phyloP scores from a whole-genome alignment of 2,329 filamentous ascomycete genomes.

The Trichoderma asperellum region DNA sequence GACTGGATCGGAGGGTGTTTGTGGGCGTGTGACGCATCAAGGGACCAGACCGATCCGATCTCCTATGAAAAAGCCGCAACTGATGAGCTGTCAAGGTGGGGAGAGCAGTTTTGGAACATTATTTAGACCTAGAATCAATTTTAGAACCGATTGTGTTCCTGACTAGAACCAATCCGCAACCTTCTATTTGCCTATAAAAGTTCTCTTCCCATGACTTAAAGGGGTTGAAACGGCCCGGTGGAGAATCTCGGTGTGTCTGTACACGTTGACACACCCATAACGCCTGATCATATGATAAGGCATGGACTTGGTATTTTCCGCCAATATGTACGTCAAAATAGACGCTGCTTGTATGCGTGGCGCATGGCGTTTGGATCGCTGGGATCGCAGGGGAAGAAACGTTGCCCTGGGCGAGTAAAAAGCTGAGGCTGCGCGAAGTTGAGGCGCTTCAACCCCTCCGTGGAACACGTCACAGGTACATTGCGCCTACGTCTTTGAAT shows the following conservation, averaged over 20 bases:
- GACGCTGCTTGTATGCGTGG: slow-evolving; percentile 11
- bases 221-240: slow-evolving; percentile 9
- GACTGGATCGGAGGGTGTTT: slow-evolving; percentile 3
- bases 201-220: not conserved
- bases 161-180: slow-evolving; percentile 23
- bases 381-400: slow-evolving; percentile 18
- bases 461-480: slow-evolving; percentile 27
- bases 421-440: slow-evolving; percentile 32
- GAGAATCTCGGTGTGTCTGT: not conserved
- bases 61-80: slow-evolving; percentile 21
- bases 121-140: slow-evolving; percentile 22
- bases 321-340: not conserved
- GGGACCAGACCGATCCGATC: slow-evolving; percentile 13
- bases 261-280: slow-evolving; percentile 11
- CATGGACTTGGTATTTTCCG: not conserved
- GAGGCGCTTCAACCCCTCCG: slow-evolving; percentile 22
- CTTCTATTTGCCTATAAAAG: not conserved
- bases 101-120: slow-evolving; percentile 18
- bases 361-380: slow-evolving; percentile 22
- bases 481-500: not conserved
- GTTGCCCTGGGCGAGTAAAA: slow-evolving; percentile 9
- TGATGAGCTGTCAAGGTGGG: slow-evolving; percentile 25
- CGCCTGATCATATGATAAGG: not conserved
- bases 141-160: slow-evolving; percentile 16
- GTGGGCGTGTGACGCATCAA: slow-evolving; percentile 21